A percentile compares a stretch with the other conserved stretches of the same genome.
These are phyloP conservation scores for Bifiguratus adelaidae DNA, from an alignment of 192 early-diverging fungal genomes.

Conservation along the genomic window DNA sequence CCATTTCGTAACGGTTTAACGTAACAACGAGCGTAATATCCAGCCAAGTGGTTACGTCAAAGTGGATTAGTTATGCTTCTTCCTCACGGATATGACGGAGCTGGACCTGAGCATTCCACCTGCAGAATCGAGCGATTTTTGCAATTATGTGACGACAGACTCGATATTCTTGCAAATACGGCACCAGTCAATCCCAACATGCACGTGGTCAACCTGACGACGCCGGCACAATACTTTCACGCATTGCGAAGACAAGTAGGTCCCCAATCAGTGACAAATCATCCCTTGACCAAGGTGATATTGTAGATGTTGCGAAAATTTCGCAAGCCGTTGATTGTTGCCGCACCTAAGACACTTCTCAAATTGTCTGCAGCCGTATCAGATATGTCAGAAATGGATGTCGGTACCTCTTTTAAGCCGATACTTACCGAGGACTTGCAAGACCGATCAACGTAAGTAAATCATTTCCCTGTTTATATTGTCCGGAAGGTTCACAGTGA, in stretches of 20 bases:
- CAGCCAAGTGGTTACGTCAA: conserved; percentile 89
- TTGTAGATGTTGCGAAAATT: conserved; percentile 68
- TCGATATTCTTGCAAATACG: conserved; percentile 42
- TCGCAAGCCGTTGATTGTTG: conserved; percentile 90
- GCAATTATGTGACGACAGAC: conserved; percentile 77
- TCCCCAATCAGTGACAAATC: background rate
- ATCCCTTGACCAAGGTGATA: background rate
- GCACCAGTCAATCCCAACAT: conserved; percentile 75
- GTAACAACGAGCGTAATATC: background rate
- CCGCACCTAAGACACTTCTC: conserved; percentile 62
- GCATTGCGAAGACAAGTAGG: conserved; percentile 78
- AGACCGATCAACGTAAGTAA: conserved; percentile 20
- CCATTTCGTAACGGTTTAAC: background rate
- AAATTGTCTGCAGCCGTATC: conserved; percentile 58
- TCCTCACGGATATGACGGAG: conserved; percentile 93
- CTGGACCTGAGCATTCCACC: conserved; percentile 91
- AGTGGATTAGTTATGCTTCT: conserved; percentile 86
- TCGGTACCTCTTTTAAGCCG: conserved; percentile 78
- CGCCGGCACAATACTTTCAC: conserved; percentile 95
- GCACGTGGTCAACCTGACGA: conserved; percentile 88
- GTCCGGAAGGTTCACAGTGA: background rate
- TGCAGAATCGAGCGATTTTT: conserved; percentile 91
- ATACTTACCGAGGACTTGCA: conserved; percentile 56
- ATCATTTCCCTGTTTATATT: background rate
- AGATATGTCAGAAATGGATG: conserved; percentile 68